A percentile compares a stretch with the other conserved stretches of the same genome.
Conservation (phyloP, 208 protist genomes). For the Acanthamoeba quina region DNA sequence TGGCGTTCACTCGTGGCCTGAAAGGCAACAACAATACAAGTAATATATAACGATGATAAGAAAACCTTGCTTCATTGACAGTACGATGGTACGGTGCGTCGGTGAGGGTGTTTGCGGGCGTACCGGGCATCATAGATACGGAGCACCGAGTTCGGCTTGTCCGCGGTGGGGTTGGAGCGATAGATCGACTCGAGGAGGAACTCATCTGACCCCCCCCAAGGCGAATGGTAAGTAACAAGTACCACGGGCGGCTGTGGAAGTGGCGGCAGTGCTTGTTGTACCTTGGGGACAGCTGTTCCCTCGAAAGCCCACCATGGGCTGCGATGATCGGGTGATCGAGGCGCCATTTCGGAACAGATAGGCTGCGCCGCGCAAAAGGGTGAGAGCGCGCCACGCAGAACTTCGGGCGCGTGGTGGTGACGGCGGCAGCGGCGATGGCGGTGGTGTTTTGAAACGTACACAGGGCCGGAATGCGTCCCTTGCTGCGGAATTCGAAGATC, state of each 20-base stretch:
- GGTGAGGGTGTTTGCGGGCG: not conserved
- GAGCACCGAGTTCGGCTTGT: slow-evolving; percentile 30
- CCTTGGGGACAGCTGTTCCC: slow-evolving; percentile 57
- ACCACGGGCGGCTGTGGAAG: too few relatives aligned
- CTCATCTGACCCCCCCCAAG: not conserved
- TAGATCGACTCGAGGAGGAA: slow-evolving; percentile 29
- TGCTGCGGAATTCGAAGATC: slow-evolving; percentile 63
- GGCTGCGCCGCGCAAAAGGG: not conserved
- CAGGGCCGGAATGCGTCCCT: slow-evolving; percentile 54
- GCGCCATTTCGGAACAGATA: slow-evolving; percentile 58
- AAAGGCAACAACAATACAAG: not conserved
- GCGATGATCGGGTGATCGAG: slow-evolving; percentile 35
- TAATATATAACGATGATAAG: too few relatives aligned
- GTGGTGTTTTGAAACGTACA: not conserved
- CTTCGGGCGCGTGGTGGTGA: not conserved
- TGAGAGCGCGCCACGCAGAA: too few relatives aligned
- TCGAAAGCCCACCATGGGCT: slow-evolving; percentile 59
- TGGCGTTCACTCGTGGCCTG: slow-evolving; percentile 63
- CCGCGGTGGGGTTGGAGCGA: slow-evolving; percentile 44
- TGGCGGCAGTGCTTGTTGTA: not conserved
- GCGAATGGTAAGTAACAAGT: too few relatives aligned
- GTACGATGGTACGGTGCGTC: not conserved
- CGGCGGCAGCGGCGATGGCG: not conserved
- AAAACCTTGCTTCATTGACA: not conserved
- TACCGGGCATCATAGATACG: slow-evolving; percentile 43